phyloP scores from a whole-genome alignment of 1,284 basidiomycete genomes.

The Tilletia setariae region DNA sequence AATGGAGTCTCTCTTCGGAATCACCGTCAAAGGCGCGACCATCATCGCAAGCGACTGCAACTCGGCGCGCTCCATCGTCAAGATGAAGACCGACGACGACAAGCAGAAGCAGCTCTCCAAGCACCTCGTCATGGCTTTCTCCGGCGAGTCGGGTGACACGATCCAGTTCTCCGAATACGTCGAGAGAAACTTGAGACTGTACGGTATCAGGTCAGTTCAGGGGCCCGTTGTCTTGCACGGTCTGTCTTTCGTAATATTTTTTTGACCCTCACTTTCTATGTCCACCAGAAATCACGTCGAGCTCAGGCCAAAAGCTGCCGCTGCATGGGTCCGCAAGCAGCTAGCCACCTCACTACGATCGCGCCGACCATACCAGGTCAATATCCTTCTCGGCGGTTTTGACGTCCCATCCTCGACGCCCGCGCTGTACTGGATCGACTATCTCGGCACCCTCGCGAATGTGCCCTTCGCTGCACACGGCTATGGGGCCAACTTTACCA shows the following conservation, averaged over 20 bases:
- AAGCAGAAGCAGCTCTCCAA: constrained; percentile 90
- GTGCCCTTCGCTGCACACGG: constrained; percentile 95
- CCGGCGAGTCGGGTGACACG: constrained; percentile 90
- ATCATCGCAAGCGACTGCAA: constrained; percentile 77
- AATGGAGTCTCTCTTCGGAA: constrained; percentile 60
- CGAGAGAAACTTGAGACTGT: constrained; percentile 89
- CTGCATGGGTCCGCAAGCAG: constrained; percentile 87
- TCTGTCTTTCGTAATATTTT: background rate
- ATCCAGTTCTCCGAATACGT: constrained; percentile 94
- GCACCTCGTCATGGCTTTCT: constrained; percentile 90
- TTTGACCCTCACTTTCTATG: background rate
- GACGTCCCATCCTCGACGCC: constrained; percentile 66
- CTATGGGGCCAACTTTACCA: constrained; percentile 85
- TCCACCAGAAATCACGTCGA: constrained; percentile 63
- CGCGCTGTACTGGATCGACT: constrained; percentile 92
- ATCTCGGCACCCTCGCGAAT: constrained; percentile 80
- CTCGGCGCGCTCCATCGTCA: constrained; percentile 84
- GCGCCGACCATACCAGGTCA: constrained; percentile 82
- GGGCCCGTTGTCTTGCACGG: background rate
- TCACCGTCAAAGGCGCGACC: constrained; percentile 55
- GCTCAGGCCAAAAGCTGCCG: constrained; percentile 82
- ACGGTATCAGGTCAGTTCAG: constrained; percentile 81
- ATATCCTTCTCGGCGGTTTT: constrained; percentile 86
- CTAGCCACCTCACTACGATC: constrained; percentile 87
- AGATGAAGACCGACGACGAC: constrained; percentile 96